These are phyloP conservation scores for Neobulgaria alba DNA, from an alignment of 2,329 filamentous ascomycete genomes.

Conservation along the genomic window DNA sequence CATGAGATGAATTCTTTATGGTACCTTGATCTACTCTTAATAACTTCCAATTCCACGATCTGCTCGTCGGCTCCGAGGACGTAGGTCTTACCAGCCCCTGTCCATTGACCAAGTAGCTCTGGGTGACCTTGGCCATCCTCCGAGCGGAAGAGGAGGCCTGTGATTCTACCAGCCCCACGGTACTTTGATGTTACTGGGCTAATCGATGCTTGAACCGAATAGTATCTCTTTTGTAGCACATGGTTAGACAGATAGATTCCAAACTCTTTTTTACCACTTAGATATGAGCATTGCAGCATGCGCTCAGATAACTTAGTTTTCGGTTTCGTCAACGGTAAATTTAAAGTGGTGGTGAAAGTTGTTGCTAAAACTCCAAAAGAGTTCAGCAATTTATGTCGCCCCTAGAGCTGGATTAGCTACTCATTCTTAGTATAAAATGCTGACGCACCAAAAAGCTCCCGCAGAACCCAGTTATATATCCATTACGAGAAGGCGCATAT, in stretches of 20 bases:
- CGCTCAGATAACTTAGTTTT: no score
- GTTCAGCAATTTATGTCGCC: slow-evolving; percentile 2
- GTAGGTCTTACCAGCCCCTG: slow-evolving; percentile 6
- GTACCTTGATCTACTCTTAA: no score
- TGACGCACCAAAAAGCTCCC: slow-evolving; percentile 7
- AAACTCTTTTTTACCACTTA: no score
- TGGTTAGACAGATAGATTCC: no score
- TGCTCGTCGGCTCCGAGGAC: slow-evolving; percentile 6
- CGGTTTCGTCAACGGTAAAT: no score
- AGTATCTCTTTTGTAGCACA: slow-evolving; percentile 6
- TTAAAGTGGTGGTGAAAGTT: no score
- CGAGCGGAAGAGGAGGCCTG: slow-evolving; percentile 8
- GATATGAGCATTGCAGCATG: no score
- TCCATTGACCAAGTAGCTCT: slow-evolving; percentile 11
- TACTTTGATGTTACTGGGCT: slow-evolving; percentile 5
- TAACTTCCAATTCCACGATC: no score
- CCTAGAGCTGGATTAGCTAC: slow-evolving; percentile 5
- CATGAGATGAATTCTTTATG: no score
- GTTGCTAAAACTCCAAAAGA: slow-evolving; percentile 8
- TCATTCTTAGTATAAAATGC: not conserved
- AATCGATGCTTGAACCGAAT: slow-evolving; percentile 7
- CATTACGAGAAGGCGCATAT: slow-evolving; percentile 3
- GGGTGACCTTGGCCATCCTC: slow-evolving; percentile 1
- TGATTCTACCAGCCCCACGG: slow-evolving; percentile 4
- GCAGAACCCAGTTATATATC: slow-evolving; percentile 8